A percentile compares a stretch with the other conserved stretches of the same genome.
Evolutionary conservation across 225 moss, liverwort and hornwort species (phyloP).

Genomic region (Polytrichum commune): DNA sequence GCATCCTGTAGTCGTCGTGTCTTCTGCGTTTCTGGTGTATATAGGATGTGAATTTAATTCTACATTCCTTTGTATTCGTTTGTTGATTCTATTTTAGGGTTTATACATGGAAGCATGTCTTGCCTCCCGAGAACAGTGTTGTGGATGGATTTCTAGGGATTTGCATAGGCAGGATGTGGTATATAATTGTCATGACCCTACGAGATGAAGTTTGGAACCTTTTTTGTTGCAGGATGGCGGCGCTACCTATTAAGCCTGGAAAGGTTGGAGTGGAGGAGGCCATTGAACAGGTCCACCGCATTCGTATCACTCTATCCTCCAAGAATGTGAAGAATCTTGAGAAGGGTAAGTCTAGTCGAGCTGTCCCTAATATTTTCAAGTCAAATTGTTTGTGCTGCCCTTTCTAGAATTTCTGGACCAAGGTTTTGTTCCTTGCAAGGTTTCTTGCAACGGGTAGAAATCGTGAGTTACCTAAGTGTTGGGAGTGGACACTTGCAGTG

Average conservation of each 20-base stretch:
- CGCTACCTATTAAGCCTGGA: constrained; percentile 20
- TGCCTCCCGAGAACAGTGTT: neutral
- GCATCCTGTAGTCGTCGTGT: no score
- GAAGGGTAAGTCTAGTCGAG: constrained; percentile 24
- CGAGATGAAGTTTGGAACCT: neutral
- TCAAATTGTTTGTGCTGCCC: neutral
- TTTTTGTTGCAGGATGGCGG: constrained; percentile 11
- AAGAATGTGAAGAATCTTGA: constrained; percentile 56
- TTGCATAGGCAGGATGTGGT: neutral
- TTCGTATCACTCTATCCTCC: constrained; percentile 53
- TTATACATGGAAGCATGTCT: no score
- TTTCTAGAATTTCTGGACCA: neutral
- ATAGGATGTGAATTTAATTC: neutral
- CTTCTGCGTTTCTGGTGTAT: no score
- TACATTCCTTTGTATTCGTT: neutral
- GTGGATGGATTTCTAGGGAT: neutral
- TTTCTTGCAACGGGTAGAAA: neutral
- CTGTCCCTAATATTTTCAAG: neutral
- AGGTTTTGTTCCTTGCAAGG: no score
- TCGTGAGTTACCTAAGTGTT: neutral
- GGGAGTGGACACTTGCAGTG: constrained; percentile 12
- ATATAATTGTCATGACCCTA: neutral
- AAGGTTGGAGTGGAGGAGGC: constrained; percentile 50
- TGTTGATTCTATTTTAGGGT: no score
- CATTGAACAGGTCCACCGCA: constrained; percentile 38